These are phyloP conservation scores for Proliferodiscus dingleyae DNA, from an alignment of 2,329 filamentous ascomycete species.

Conservation along the genomic window DNA sequence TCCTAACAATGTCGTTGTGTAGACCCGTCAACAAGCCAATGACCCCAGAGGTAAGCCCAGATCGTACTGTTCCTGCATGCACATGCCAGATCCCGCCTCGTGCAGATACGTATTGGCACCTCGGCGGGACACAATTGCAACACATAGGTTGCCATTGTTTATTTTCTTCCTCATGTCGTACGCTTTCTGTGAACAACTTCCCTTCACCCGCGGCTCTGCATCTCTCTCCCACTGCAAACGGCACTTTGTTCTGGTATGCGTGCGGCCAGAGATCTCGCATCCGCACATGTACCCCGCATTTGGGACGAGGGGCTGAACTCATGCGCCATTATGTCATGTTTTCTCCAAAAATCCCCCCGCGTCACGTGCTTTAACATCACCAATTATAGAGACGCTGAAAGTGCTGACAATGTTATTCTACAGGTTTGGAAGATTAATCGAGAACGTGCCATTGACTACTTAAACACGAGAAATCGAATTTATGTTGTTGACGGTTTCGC, in stretches of 20 bases:
- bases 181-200: background rate
- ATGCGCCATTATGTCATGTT: constrained; percentile 25
- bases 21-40: constrained; percentile 96
- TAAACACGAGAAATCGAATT: constrained; percentile 98
- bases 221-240: constrained; percentile 5
- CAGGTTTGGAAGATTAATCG: constrained; percentile 99
- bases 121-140: no score
- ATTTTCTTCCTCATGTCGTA: constrained; percentile 1
- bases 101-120: background rate
- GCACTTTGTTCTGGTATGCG: no score
- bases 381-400: background rate
- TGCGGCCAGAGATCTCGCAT: no score
- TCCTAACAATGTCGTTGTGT: constrained; percentile 10
- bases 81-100: background rate
- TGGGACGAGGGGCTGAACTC: constrained; percentile 9
- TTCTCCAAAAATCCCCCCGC: constrained; percentile 10
- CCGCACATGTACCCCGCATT: constrained; percentile 29
- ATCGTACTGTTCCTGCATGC: background rate
- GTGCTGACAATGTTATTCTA: constrained; percentile 13
- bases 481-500: constrained; percentile 97
- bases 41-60: constrained; percentile 76
- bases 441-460: constrained; percentile 96
- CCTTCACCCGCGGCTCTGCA: background rate
- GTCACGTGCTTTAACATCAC: constrained; percentile 15
- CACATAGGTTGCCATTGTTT: background rate